A percentile compares a stretch with the other conserved stretches of the same genome.
These are phyloP conservation scores for Macrolepiota dolichaula DNA, from an alignment of 768 basidiomycete genomes.

Conservation along the genomic window DNA sequence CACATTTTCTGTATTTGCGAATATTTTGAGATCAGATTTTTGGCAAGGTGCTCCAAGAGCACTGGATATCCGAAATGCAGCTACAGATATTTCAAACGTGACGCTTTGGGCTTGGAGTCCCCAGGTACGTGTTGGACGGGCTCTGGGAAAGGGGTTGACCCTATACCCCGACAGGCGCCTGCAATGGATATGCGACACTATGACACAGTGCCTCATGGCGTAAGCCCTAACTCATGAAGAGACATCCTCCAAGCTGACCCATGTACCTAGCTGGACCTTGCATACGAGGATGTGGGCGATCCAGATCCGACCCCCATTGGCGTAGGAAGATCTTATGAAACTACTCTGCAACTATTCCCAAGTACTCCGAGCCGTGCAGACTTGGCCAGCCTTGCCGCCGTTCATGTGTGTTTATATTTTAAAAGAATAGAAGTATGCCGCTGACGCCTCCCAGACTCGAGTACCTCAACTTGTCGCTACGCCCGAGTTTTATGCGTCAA, in stretches of 20 bases:
- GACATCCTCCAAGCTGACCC: not conserved
- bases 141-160: not conserved
- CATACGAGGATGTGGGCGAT: constrained; percentile 37
- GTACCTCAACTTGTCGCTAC: constrained; percentile 31
- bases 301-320: constrained; percentile 34
- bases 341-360: constrained; percentile 29
- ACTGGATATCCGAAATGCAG: constrained; percentile 32
- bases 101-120: constrained; percentile 38
- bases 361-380: constrained; percentile 28
- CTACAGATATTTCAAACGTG: constrained; percentile 22
- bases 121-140: not conserved
- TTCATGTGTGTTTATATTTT: constrained; percentile 21
- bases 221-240: constrained; percentile 11
- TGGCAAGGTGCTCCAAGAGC: constrained; percentile 35
- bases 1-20: no score
- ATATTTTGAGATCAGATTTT: constrained; percentile 23
- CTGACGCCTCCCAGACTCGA: constrained; percentile 19
- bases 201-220: constrained; percentile 34
- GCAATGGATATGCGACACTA: constrained; percentile 37
- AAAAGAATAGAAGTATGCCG: not conserved
- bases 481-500: constrained; percentile 32
- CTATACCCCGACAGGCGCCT: constrained; percentile 19
- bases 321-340: constrained; percentile 34
- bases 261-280: constrained; percentile 27
- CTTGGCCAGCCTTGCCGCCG: constrained; percentile 25